These are phyloP conservation scores for Amanita subjunquillea DNA, from an alignment of 768 basidiomycete species.

Conservation along the genomic window DNA sequence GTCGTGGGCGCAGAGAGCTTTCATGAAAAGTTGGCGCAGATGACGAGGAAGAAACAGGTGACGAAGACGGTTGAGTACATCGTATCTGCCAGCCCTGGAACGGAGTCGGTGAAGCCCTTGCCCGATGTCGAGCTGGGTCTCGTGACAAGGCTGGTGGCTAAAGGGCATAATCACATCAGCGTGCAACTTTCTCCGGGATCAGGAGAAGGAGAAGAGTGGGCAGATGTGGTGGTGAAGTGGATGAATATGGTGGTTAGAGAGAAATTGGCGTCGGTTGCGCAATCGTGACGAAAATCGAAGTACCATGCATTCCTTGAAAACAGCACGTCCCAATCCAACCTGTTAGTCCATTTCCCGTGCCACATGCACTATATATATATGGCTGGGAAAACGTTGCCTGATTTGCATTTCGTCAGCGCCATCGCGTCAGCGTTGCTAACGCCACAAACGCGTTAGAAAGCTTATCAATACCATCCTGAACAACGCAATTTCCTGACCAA, in stretches of 20 bases:
- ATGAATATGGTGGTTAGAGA: slow-evolving; percentile 11
- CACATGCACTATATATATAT: too few species aligned
- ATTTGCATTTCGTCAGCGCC: not conserved
- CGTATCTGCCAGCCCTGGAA: not conserved
- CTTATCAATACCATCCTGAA: too few species aligned
- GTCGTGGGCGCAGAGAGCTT: slow-evolving; percentile 25
- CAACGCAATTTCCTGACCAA: too few species aligned
- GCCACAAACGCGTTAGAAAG: too few species aligned
- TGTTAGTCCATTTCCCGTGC: too few species aligned
- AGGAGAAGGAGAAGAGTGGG: slow-evolving; percentile 59
- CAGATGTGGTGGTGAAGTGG: slow-evolving; percentile 33
- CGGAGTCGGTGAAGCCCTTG: not conserved
- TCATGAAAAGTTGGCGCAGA: slow-evolving; percentile 24
- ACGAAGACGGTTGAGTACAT: not conserved
- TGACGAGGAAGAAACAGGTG: slow-evolving; percentile 15
- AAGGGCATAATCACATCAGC: slow-evolving; percentile 59
- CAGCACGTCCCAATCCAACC: too few species aligned
- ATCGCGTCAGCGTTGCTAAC: not conserved
- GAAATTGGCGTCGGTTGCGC: not conserved
- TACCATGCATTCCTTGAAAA: too few species aligned
- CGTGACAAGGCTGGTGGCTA: slow-evolving; percentile 26
- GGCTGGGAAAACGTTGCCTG: not conserved
- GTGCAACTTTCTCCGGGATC: slow-evolving; percentile 35
- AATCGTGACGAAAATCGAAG: not conserved
- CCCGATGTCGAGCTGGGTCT: not conserved